These are phyloP conservation scores for Penicillium sp. DNA, from an alignment of 2,329 filamentous ascomycete genomes.

Conservation along the genomic window DNA sequence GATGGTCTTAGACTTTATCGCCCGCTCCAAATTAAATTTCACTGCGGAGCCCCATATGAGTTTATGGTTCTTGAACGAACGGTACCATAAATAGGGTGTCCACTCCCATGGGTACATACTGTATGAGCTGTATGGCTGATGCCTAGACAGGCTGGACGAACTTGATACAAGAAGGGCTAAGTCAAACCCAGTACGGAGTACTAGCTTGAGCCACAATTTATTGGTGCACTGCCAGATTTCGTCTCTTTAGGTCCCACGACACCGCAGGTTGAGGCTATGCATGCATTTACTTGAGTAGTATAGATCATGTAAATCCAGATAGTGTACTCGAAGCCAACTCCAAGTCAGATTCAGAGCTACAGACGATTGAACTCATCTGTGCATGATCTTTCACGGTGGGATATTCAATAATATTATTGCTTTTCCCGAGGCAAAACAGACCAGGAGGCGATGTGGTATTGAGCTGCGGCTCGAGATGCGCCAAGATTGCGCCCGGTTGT, in stretches of 20 bases:
- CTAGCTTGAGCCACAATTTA: background rate
- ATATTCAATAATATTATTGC: no score
- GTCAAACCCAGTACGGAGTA: background rate
- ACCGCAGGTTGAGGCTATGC: background rate
- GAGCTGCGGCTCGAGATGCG: background rate
- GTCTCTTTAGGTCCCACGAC: background rate
- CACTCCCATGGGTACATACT: background rate
- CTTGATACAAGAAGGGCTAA: background rate
- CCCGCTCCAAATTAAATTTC: background rate
- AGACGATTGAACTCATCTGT: no score
- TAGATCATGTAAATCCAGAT: background rate
- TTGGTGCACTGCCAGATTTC: background rate
- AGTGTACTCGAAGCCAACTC: no score
- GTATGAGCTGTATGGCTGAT: background rate
- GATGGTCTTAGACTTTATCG: slow-evolving; percentile 8
- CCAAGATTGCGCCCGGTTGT: slow-evolving; percentile 2
- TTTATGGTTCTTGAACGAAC: background rate
- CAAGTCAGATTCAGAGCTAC: no score
- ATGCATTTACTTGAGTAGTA: background rate
- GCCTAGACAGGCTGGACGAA: background rate
- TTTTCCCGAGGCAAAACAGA: background rate
- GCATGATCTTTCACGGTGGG: no score
- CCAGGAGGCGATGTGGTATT: background rate
- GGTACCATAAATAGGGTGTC: slow-evolving; percentile 3
- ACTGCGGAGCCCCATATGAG: background rate